These are phyloP conservation scores for Aspergillus texensis DNA, from an alignment of 2,329 filamentous ascomycete species.

Conservation along the genomic window DNA sequence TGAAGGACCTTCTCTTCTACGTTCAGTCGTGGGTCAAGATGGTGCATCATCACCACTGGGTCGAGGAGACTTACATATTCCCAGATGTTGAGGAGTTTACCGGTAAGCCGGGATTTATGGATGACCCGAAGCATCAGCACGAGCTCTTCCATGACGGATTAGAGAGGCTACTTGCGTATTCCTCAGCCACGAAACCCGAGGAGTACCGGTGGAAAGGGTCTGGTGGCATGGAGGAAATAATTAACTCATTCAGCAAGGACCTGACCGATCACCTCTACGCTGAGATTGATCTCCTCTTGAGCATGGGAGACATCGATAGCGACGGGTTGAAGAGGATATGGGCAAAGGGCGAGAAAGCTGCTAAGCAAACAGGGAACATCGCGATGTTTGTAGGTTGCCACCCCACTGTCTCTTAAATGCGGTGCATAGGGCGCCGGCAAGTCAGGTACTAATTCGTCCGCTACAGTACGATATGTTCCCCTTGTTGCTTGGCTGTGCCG, in stretches of 20 bases:
- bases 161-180: background rate
- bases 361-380: background rate
- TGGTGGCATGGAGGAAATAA: background rate
- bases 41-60: background rate
- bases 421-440: background rate
- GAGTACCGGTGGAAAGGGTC: background rate
- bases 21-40: background rate
- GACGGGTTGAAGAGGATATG: background rate
- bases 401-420: background rate
- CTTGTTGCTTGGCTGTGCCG: background rate
- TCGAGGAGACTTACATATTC: background rate
- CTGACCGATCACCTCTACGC: background rate
- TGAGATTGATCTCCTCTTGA: background rate
- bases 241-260: background rate
- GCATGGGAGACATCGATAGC: background rate
- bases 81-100: background rate
- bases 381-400: background rate
- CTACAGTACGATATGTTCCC: background rate
- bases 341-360: background rate
- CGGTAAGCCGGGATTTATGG: background rate
- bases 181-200: background rate
- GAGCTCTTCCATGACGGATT: background rate
- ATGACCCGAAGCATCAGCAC: background rate
- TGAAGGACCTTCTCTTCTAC: background rate
- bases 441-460: background rate